Evolutionary conservation across 768 basidiomycete species (phyloP), one percentile per base, ranked within the genome.

Genomic region (Leccinum incarnatum): DNA sequence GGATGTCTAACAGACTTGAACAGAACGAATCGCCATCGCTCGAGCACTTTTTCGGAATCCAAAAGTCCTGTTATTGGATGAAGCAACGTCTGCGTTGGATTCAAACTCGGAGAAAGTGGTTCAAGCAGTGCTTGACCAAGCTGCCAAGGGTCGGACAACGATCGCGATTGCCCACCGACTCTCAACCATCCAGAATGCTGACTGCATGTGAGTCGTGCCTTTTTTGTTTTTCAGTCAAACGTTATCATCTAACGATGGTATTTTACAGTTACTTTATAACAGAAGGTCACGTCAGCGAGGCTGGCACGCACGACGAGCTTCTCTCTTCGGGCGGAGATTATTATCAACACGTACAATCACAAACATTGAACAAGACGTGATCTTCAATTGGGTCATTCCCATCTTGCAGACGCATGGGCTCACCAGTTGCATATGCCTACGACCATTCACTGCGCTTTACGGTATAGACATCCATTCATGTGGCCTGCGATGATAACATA

Each of bases 151-250:
- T 40, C 83, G 96, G 57, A 96, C 95, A 7, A 97, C 95, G 8
- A 89, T 95, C 59, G 91, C 95, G 15, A 96, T 99, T 61, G 96
- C 96, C 2, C 97, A 98, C 75, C 83, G 97, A 56, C 75, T 99
- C 58, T 91, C 90, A 12, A 94, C 92, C 2, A 95, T 97, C 63
- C 93, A 96, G 73, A 91, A 93, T 66, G 93, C 93, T 14, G 86
- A 95, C 72, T 78, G 84, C 73, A 97, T 97, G 87, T 91, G 72
- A 73, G 86, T 76, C 32, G 14, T 54, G 9, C 11, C 29, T 9
- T n/a, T 40, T 14, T 40, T 40, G 4, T n/a, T 45, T 21, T 27
- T 8, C 25, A 5, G 27, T 1, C 45, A 30, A 11, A 4, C 50
- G 19, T 9, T 4, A 21, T 12, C 15, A 17, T 42, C 53, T 64